Percentiles rank a stretch among this genome's conserved stretches.
phyloP scores from a whole-genome alignment of 2,329 filamentous ascomycete genomes.

The Metarhizium robertsii region DNA sequence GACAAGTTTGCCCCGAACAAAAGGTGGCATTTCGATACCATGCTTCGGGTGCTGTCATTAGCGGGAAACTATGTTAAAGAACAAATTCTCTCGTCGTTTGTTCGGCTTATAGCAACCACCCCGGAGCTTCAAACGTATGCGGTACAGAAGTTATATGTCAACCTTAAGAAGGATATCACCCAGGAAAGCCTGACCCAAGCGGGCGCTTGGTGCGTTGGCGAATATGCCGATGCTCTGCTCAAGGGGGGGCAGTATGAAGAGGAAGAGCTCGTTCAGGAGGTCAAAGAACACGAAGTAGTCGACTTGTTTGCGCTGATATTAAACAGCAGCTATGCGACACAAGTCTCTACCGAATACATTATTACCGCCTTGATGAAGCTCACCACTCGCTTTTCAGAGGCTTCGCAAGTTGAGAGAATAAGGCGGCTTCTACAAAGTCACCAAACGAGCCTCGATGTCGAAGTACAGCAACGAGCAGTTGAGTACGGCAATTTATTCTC shows the following conservation, averaged over 20 bases:
- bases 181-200: conserved; percentile 92
- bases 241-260: conserved; percentile 87
- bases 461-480: conserved; percentile 91
- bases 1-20: conserved; percentile 96
- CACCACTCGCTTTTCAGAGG: conserved; percentile 75
- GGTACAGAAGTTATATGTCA: conserved; percentile 86
- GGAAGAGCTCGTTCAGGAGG: conserved; percentile 71
- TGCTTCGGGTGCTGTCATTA: conserved; percentile 85
- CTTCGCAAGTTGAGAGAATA: conserved; percentile 78
- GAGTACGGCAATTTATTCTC: conserved; percentile 94
- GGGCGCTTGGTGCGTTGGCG: conserved; percentile 94
- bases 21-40: conserved; percentile 96
- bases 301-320: conserved; percentile 89
- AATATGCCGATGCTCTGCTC: conserved; percentile 88
- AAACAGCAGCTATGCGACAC: conserved; percentile 87
- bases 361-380: conserved; percentile 92
- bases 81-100: conserved; percentile 92
- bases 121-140: conserved; percentile 93
- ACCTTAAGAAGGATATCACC: conserved; percentile 91
- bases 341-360: conserved; percentile 91
- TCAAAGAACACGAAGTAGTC: conserved; percentile 82
- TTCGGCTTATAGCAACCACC: conserved; percentile 88
- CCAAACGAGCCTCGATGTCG: conserved; percentile 82
- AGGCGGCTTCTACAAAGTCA: conserved; percentile 68
- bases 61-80: conserved; percentile 97